Evolutionary conservation across 2,329 filamentous ascomycete species (phyloP), one percentile per base, ranked within the genome.

Genomic region (Cladosporium halotolerans): DNA sequence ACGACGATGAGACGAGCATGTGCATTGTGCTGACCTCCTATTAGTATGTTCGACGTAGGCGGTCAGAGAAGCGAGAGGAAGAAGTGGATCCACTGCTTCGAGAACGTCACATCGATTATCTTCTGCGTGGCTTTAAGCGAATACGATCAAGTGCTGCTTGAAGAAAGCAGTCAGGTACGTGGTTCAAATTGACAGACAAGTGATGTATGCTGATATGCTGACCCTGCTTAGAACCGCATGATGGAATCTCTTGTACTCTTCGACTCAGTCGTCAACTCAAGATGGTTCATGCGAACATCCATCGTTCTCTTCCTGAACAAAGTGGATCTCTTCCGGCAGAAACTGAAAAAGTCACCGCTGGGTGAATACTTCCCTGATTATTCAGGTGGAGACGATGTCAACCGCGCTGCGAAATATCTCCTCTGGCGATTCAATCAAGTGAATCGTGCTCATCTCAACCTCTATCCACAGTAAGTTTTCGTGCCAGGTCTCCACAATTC

Each of bases 21-120:
- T 33, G 19, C 3, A 9, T n/a, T 2, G 2, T 42, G 8, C 51
- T 41, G 14, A 53, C 14, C 4, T 11, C 7, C 18, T 2, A 43
- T 4, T 67, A 97, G 92, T 76, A 99, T 99, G 93, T 99, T 99
- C 68, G 93, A 99, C 70, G 93, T 99, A 4, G 93, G 93, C 58
- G 93, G 93, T 19, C 93, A 99, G 73, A 80, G 93, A 68, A 97
- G 92, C 71, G 93, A 99, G 73, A 83, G 93, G 58, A 99, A 99
- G 78, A 99, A 99, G 76, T 99, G 93, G 93, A 99, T 99, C 68
- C 93, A 99, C 74, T 99, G 93, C 76, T 99, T 99, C 71, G 93
- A 99, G 72, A 97, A 97, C 65, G 93, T 99, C 65, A 99, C 93
- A 41, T 97, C 93, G 3, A 99, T 99, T 71, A 99, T 99, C 62